Evolutionary conservation across 805 yeast species (phyloP), one percentile per base, ranked within the genome.

Genomic region (Ogataea glucozyma): DNA sequence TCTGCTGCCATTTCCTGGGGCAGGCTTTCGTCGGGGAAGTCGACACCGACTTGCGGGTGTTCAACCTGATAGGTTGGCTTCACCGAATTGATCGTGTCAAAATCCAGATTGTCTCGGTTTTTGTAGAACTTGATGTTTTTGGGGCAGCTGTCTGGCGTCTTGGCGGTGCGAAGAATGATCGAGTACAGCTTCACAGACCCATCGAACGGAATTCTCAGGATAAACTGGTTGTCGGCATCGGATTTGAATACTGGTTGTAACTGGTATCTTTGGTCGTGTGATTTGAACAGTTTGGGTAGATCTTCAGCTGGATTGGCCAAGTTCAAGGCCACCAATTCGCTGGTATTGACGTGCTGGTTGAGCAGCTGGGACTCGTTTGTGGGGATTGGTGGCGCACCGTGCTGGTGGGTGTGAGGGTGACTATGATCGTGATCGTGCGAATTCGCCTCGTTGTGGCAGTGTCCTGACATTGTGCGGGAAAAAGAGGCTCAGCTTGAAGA

Each of bases 211-310:
- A 91, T 76, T 40, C 79, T 76, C 23, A 91, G 52, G 23, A 90
- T 75, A 52, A 90, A 51, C 60, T 91, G 97, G 45, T 83, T 78
- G 57, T 91, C 98, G 2, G 85, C 80, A 60, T 90, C 97, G 1
- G 62, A 78, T 67, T 34, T 81, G 58, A 67, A 64, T 54, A 26
- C 65, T 49, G 67, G 79, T 46, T 47, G 70, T 8, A 77, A 51
- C n/a, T 69, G 62, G 47, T 76, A 79, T 53, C 76, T 76, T 6
- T 71, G 67, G 1, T 71, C 75, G 35, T 70, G 63, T 2, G 69
- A 53, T 50, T 81, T 83, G 61, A 90, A 76, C 16, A 88, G 66
- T 40, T 68, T 61, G 17, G 55, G 61, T 12, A 72, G 53, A 6
- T 84, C 84, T 1, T 70, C 67, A n/a, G 68, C 67, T 1, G 70